phyloP scores from a whole-genome alignment of 345 rosid genomes.

The Pelargonium nanum region DNA sequence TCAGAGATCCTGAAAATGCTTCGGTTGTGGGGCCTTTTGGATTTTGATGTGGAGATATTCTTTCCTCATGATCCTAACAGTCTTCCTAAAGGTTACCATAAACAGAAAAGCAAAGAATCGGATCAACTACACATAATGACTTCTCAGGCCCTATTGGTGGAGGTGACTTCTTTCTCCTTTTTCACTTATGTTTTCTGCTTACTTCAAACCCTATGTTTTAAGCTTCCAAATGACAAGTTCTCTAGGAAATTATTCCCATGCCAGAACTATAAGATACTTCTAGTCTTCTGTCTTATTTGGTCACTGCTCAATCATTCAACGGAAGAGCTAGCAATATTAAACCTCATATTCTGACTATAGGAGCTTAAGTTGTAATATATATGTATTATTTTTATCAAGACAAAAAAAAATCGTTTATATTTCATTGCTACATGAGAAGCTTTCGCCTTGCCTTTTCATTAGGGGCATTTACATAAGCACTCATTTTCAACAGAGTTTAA shows the following conservation, averaged over 20 bases:
- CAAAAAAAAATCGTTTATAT: background rate
- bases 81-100: conserved; percentile 52
- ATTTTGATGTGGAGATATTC: conserved; percentile 52
- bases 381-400: too few relatives aligned
- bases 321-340: background rate
- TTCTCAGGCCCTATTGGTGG: conserved; percentile 30
- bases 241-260: background rate
- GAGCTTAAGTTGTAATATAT: background rate
- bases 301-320: too few relatives aligned
- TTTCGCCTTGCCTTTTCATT: background rate
- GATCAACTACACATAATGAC: conserved; percentile 49
- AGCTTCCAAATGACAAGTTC: background rate
- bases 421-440: background rate
- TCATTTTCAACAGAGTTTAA: background rate
- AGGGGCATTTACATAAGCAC: background rate
- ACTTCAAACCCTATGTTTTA: background rate
- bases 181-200: background rate
- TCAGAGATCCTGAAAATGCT: conserved; percentile 57
- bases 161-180: conserved; percentile 23
- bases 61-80: conserved; percentile 42
- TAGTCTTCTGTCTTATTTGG: too few relatives aligned
- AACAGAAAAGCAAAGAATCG: conserved; percentile 48
- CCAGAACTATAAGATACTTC: too few relatives aligned
- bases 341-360: background rate
- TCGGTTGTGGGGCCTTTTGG: conserved; percentile 41